These are phyloP conservation scores for Calocybe gambosa DNA, from an alignment of 1,284 basidiomycete species.

Conservation along the genomic window DNA sequence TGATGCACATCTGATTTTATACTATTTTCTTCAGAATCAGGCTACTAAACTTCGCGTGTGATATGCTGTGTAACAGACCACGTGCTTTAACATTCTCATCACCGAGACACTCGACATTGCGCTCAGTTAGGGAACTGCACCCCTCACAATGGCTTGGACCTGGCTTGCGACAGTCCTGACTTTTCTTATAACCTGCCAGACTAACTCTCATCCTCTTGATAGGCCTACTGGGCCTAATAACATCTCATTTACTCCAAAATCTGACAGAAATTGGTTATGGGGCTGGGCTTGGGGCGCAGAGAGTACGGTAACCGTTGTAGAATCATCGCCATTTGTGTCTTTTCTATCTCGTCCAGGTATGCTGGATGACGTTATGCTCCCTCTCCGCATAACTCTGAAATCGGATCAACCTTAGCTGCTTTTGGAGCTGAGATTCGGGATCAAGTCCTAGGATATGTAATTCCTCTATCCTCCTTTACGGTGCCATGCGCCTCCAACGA, in stretches of 20 bases:
- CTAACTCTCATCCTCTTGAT: constrained; percentile 14
- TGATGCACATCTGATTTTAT: too few relatives aligned
- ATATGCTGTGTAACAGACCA: too few relatives aligned
- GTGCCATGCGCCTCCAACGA: constrained; percentile 38
- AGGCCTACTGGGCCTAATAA: neutral
- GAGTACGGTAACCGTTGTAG: constrained; percentile 73
- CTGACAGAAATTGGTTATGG: constrained; percentile 51
- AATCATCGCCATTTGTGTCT: constrained; percentile 57
- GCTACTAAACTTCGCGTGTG: too few relatives aligned
- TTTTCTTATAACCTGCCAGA: constrained; percentile 8
- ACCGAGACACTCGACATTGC: too few relatives aligned
- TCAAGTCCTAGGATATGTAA: constrained; percentile 70
- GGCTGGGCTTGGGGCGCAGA: constrained; percentile 70
- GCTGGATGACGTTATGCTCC: constrained; percentile 5
- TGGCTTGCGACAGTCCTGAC: constrained; percentile 14
- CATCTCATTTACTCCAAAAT: constrained; percentile 23
- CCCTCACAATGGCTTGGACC: constrained; percentile 13
- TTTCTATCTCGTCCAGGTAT: constrained; percentile 56
- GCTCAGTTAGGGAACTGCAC: neutral
- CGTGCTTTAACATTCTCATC: too few relatives aligned
- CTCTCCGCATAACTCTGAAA: constrained; percentile 2
- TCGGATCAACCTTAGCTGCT: constrained; percentile 38
- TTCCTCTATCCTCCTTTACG: constrained; percentile 70
- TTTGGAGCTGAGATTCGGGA: constrained; percentile 70
- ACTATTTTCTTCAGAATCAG: too few relatives aligned